These are phyloP conservation scores for Spiraea crenata DNA, from an alignment of 331 rosid species.

Conservation along the genomic window DNA sequence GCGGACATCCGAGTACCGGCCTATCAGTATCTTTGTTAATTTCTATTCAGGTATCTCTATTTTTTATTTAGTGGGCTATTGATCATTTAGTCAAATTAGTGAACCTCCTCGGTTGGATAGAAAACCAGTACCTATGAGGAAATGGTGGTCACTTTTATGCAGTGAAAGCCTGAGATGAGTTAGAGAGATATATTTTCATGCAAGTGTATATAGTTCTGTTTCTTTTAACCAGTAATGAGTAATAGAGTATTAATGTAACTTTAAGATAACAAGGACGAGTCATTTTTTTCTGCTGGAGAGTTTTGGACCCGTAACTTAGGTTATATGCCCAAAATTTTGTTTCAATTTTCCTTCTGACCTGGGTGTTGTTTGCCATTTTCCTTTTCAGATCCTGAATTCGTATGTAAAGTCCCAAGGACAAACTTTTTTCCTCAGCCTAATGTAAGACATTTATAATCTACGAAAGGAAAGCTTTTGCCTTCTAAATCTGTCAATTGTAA, in stretches of 20 bases:
- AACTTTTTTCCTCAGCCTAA: slow-evolving; percentile 91
- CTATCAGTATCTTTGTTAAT: slow-evolving; percentile 75
- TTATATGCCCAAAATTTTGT: slow-evolving; percentile 9
- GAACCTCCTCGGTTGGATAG: background rate
- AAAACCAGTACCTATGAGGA: background rate
- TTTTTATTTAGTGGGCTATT: slow-evolving; percentile 2
- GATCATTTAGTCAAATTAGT: background rate
- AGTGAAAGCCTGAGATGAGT: background rate
- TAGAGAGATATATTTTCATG: background rate
- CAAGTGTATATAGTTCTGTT: background rate
- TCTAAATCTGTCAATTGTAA: background rate
- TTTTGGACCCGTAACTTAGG: background rate
- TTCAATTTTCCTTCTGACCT: slow-evolving; percentile 12
- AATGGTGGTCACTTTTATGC: background rate
- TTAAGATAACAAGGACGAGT: background rate
- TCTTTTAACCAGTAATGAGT: background rate
- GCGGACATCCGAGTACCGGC: slow-evolving; percentile 73
- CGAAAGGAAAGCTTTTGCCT: slow-evolving; percentile 4
- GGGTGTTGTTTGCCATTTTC: slow-evolving; percentile 24
- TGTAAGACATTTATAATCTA: slow-evolving; percentile 44
- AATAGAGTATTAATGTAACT: background rate
- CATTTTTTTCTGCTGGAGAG: background rate
- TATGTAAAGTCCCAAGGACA: slow-evolving; percentile 64
- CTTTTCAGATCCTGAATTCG: slow-evolving; percentile 73
- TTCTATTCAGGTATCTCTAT: slow-evolving; percentile 72